Evolutionary conservation across 768 basidiomycete genomes (phyloP).

Genomic region (Termitomyces bulborhizus): DNA sequence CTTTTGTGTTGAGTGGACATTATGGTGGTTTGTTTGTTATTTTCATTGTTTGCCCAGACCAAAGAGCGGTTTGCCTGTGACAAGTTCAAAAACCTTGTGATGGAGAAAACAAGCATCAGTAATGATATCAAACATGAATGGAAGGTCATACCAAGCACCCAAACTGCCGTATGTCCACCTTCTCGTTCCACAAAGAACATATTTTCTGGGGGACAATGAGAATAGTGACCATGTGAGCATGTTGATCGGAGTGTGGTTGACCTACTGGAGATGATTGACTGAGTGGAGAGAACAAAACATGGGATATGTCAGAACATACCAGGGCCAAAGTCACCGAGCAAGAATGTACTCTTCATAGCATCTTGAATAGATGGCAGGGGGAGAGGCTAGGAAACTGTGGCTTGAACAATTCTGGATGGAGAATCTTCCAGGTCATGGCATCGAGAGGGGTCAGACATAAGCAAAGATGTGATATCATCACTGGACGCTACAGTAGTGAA

Average conservation of each 20-base stretch:
- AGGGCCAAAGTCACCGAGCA: background rate
- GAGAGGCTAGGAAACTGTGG: background rate
- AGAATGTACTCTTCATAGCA: background rate
- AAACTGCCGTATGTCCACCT: background rate
- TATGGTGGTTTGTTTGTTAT: background rate
- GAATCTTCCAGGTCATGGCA: background rate
- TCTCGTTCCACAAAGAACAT: background rate
- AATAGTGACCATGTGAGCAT: background rate
- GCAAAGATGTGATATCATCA: background rate
- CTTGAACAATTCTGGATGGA: background rate
- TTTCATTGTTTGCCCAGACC: background rate
- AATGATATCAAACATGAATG: background rate
- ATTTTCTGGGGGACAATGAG: background rate
- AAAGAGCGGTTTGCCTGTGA: background rate
- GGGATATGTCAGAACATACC: background rate
- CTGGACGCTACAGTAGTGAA: background rate
- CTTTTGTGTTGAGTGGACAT: background rate
- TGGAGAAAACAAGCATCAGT: background rate
- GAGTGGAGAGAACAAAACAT: background rate
- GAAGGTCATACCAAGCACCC: background rate
- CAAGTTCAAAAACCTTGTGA: background rate
- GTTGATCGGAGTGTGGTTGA: background rate
- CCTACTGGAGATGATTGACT: background rate
- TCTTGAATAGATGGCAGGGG: background rate
- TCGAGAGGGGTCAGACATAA: background rate